Evolutionary conservation across 2,329 filamentous ascomycete species (phyloP), one percentile per base, ranked within the genome.

Genomic region (Stylonectria norvegica): DNA sequence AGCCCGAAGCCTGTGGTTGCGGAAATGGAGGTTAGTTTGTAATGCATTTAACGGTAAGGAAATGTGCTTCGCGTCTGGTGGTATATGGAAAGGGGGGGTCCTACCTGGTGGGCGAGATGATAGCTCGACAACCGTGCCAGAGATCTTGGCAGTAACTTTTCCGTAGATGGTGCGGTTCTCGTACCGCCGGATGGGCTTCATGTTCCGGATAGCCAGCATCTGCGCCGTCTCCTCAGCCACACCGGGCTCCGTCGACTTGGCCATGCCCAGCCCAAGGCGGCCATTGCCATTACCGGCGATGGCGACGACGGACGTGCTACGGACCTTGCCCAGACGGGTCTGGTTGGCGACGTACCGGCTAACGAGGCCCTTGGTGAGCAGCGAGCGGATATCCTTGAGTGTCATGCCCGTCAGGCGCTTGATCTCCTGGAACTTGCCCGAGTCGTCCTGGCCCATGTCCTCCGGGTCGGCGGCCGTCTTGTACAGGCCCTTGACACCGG

Each of bases 291-390:
- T 95, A 37, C 93, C 93, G 5, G 89, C 90, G 53, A 96, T 82
- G 28, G 82, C 82, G 46, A 97, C 69, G 55, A 81, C 75, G 57
- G 91, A 94, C 28, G 75, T 57, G 64, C 84, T 87, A 53, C 77
- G 76, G 44, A 98, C 84, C 75, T 97, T 98, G 62, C 93, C 93
- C 67, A 98, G 81, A 71, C 91, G 86, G 16, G 93, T 97, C 75
- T 97, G 91, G 69, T 98, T 97, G 50, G 79, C 73, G 43, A 98
- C 93, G 28, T 68, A 67, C 58, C 91, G 86, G 4, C 61, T 60
- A 33, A 95, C 85, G 33, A 98, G 69, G 34, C 76, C 73, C 75
- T 94, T 95, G 49, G 78, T 69, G 42, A 78, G 72, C 43, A 95
- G 61, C 5, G 59, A 52, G 33, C 73, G 49, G 52, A 83, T 74